Evolutionary conservation across 768 basidiomycete species (phyloP).

Genomic region (Infundibulicybe gibba): DNA sequence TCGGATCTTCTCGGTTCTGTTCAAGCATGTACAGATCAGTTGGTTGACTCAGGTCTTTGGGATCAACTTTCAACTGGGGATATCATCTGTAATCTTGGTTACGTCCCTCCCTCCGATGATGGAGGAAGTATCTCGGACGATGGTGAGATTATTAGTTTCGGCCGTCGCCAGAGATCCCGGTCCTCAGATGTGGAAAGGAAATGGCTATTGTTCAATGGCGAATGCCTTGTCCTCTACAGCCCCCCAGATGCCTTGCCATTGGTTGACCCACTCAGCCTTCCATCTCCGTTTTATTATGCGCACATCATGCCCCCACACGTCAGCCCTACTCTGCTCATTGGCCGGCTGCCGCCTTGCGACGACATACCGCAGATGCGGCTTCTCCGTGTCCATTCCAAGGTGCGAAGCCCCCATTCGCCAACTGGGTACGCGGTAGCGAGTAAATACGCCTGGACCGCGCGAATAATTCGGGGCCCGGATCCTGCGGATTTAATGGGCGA

Average conservation of each 20-base stretch:
- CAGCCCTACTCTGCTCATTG: constrained; percentile 32
- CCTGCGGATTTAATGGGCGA: neutral
- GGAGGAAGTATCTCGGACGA: constrained; percentile 19
- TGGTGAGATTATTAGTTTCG: constrained; percentile 8
- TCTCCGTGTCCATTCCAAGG: constrained; percentile 36
- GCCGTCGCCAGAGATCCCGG: constrained; percentile 1
- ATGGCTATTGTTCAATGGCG: constrained; percentile 78
- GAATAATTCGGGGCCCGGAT: constrained; percentile 1
- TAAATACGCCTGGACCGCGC: constrained; percentile 65
- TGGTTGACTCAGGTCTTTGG: constrained; percentile 69
- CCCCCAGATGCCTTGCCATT: constrained; percentile 56
- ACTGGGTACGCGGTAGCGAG: constrained; percentile 56
- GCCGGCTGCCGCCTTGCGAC: constrained; percentile 30
- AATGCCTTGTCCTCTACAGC: constrained; percentile 54
- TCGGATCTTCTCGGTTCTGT: constrained; percentile 40
- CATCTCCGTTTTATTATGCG: constrained; percentile 73
- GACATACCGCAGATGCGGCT: constrained; percentile 48
- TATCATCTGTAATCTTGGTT: constrained; percentile 78
- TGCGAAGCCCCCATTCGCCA: constrained; percentile 60
- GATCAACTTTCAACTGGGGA: constrained; percentile 74
- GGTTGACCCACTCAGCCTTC: constrained; percentile 55
- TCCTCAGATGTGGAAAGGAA: neutral
- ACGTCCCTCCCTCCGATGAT: constrained; percentile 47
- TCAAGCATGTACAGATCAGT: constrained; percentile 61
- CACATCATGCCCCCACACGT: constrained; percentile 51